Percentiles rank a stretch among this genome's conserved stretches.
These are phyloP conservation scores for Candida insectalens DNA, from an alignment of 805 yeast genomes.

Conservation along the genomic window DNA sequence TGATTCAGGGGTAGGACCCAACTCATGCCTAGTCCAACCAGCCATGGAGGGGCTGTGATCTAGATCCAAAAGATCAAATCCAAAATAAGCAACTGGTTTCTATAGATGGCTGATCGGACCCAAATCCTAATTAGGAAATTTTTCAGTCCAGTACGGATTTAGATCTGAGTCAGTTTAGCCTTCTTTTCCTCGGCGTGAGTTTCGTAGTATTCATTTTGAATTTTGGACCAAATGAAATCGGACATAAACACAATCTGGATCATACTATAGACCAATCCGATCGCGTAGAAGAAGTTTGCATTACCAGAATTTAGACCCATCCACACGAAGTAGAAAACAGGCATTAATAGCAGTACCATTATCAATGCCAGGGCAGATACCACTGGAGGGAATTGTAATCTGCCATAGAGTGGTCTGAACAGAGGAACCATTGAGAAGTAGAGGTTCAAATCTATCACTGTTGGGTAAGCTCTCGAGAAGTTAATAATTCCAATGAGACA, in stretches of 20 bases:
- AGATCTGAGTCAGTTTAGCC: constrained; percentile 39
- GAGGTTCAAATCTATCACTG: constrained; percentile 61
- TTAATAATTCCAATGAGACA: constrained; percentile 33
- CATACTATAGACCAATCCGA: constrained; percentile 69
- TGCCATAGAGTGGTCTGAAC: constrained; percentile 18
- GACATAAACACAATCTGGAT: constrained; percentile 59
- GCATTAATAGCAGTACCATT: constrained; percentile 50
- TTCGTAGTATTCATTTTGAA: constrained; percentile 51
- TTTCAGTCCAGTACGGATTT: too few relatives aligned
- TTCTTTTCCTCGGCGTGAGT: constrained; percentile 21
- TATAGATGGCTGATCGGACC: too few relatives aligned
- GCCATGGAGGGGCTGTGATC: too few relatives aligned
- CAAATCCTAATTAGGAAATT: too few relatives aligned
- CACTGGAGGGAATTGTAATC: constrained; percentile 21
- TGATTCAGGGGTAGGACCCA: too few relatives aligned
- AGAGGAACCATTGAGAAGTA: constrained; percentile 22
- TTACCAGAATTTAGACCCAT: constrained; percentile 90
- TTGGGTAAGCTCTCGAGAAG: constrained; percentile 78
- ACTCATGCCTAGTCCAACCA: too few relatives aligned
- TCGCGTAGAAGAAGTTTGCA: constrained; percentile 92
- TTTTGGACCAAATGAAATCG: constrained; percentile 76
- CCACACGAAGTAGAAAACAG: constrained; percentile 92
- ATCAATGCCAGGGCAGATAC: constrained; percentile 17
- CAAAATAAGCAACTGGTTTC: too few relatives aligned
- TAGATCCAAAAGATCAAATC: too few relatives aligned